A percentile compares a stretch with the other conserved stretches of the same genome.
Evolutionary conservation across 2,329 filamentous ascomycete genomes (phyloP).

Genomic region (Alternaria triticina): DNA sequence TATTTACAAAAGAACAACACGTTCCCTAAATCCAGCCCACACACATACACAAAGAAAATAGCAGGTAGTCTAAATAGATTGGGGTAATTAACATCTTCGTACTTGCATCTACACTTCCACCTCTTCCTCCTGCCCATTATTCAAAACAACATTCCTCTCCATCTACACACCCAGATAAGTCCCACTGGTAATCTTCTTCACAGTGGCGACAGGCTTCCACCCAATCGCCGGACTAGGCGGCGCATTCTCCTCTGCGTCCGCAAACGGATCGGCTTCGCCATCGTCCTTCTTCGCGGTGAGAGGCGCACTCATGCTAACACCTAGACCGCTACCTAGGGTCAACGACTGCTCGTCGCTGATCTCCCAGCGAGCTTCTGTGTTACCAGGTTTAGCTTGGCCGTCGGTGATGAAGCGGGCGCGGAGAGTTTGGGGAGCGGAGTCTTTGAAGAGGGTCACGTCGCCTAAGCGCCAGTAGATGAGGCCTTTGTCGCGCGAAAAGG

Average conservation of each 20-base stretch:
- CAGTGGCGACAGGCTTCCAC: slow-evolving; percentile 43
- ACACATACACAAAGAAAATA: not conserved
- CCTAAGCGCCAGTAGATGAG: slow-evolving; percentile 82
- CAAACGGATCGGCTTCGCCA: slow-evolving; percentile 71
- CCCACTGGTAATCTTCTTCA: slow-evolving; percentile 48
- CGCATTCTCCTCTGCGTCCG: slow-evolving; percentile 61
- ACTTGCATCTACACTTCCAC: not conserved
- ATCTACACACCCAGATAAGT: slow-evolving; percentile 45
- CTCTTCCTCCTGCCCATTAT: not conserved
- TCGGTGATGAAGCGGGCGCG: slow-evolving; percentile 83
- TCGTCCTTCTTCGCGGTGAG: slow-evolving; percentile 49
- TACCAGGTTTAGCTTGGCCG: slow-evolving; percentile 72
- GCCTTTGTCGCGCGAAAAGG: slow-evolving; percentile 76
- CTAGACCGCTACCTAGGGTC: slow-evolving; percentile 68
- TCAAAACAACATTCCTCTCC: slow-evolving; percentile 1
- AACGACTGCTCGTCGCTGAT: slow-evolving; percentile 58
- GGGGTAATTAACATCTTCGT: not conserved
- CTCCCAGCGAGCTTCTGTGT: slow-evolving; percentile 86
- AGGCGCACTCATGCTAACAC: slow-evolving; percentile 51
- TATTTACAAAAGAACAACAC: not conserved
- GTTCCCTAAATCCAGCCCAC: not conserved
- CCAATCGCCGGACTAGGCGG: slow-evolving; percentile 30
- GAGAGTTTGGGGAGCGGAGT: slow-evolving; percentile 70
- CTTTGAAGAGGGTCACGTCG: slow-evolving; percentile 70
- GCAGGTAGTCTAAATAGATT: not conserved